Evolutionary conservation across 768 basidiomycete genomes (phyloP).

Genomic region (Lyophyllum decastes): DNA sequence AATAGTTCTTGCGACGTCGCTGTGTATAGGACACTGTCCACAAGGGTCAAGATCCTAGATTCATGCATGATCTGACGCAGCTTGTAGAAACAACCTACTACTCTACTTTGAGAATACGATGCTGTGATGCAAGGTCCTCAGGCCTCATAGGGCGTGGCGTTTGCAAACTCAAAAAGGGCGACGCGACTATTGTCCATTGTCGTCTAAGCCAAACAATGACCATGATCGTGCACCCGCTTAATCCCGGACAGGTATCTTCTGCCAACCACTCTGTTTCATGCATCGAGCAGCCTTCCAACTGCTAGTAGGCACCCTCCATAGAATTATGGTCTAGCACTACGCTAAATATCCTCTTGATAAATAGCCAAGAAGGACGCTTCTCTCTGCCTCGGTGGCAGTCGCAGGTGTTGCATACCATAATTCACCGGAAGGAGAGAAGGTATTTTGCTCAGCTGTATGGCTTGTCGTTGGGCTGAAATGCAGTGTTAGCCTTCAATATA

Average conservation of each 20-base stretch:
- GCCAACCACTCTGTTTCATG: slow-evolving; percentile 2
- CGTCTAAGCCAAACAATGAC: slow-evolving; percentile 1
- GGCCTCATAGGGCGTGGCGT: no score
- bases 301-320: slow-evolving; percentile 4
- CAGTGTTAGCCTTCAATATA: slow-evolving; percentile 82
- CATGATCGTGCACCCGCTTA: background rate
- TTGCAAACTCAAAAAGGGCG: background rate
- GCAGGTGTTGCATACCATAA: slow-evolving; percentile 32
- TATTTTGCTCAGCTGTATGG: slow-evolving; percentile 11
- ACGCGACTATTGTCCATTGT: background rate
- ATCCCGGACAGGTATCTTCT: slow-evolving; percentile 8
- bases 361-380: slow-evolving; percentile 36
- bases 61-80: no score
- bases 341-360: background rate
- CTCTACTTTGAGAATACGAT: no score
- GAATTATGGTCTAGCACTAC: background rate
- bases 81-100: no score
- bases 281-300: slow-evolving; percentile 19
- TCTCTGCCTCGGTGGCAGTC: slow-evolving; percentile 33
- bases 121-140: no score
- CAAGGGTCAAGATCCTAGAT: no score
- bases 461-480: background rate
- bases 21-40: no score
- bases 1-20: no score
- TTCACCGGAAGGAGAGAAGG: slow-evolving; percentile 30